Conservation (phyloP, 208 protist species). For the Crithidia acanthocephali region DNA sequence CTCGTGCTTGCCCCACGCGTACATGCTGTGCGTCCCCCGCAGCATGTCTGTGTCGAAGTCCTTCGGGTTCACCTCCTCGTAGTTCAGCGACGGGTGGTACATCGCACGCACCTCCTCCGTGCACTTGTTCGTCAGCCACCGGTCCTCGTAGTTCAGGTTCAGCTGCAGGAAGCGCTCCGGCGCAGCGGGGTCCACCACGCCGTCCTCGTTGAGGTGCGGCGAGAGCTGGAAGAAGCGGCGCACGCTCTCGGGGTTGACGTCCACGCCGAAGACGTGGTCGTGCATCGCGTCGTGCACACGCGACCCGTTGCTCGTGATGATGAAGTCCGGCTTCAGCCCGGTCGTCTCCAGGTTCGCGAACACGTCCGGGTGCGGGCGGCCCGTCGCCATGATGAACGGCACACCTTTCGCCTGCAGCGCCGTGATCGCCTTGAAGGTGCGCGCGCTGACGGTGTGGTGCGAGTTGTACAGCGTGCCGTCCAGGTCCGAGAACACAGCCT, state of each 20-base stretch:
- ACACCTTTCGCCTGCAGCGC: too few relatives aligned
- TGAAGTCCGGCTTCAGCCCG: conserved; percentile 55
- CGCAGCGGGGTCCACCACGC: conserved; percentile 2
- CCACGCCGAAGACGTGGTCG: conserved; percentile 38
- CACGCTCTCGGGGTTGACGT: conserved; percentile 53
- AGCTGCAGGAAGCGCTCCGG: conserved; percentile 31
- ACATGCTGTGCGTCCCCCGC: conserved; percentile 51
- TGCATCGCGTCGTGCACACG: conserved; percentile 53
- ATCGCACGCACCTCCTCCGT: conserved; percentile 35
- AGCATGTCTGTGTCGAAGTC: conserved; percentile 39
- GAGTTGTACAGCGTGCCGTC: too few relatives aligned
- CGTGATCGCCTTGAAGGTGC: conserved; percentile 41
- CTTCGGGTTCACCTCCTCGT: conserved; percentile 51
- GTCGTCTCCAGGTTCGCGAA: conserved; percentile 52
- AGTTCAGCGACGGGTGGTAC: conserved; percentile 46
- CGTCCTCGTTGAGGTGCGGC: conserved; percentile 25
- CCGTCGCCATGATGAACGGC: too few relatives aligned
- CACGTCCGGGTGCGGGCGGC: too few relatives aligned
- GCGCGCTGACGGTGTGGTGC: too few relatives aligned
- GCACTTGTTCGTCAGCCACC: conserved; percentile 58
- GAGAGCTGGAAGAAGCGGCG: conserved; percentile 52
- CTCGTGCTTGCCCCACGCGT: conserved; percentile 39
- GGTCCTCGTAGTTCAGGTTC: conserved; percentile 56
- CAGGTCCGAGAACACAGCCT: too few relatives aligned
- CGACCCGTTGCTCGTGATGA: conserved; percentile 80